Evolutionary conservation across 306 rosid species (phyloP).

Genomic region (Trichosanthes truncata): DNA sequence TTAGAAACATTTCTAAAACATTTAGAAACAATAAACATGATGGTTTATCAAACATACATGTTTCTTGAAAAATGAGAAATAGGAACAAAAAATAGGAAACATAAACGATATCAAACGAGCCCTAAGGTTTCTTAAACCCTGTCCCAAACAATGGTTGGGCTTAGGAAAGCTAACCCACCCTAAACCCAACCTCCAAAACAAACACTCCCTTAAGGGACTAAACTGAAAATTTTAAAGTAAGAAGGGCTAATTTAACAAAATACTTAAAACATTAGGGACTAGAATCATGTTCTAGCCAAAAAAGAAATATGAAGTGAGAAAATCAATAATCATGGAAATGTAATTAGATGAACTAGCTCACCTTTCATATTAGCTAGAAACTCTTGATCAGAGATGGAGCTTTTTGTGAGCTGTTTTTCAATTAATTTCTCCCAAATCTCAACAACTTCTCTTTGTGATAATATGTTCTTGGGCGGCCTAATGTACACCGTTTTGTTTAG

Average conservation of each 20-base stretch:
- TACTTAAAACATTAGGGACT: neutral
- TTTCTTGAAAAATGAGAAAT: no score
- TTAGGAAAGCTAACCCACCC: no score
- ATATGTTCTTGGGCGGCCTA: constrained; percentile 49
- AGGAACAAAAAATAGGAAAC: no score
- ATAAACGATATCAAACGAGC: no score
- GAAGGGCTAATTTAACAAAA: neutral
- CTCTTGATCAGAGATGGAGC: constrained; percentile 35
- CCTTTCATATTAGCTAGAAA: constrained; percentile 40
- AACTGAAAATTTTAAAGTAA: neutral
- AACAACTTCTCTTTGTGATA: constrained; percentile 56
- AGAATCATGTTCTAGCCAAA: neutral
- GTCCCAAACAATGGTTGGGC: no score
- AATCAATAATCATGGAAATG: neutral
- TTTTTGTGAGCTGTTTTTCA: constrained; percentile 37
- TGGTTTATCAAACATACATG: no score
- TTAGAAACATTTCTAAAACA: no score
- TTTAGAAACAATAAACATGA: no score
- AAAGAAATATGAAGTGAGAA: neutral
- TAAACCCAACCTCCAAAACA: no score
- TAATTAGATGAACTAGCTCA: neutral
- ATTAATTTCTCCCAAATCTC: constrained; percentile 49
- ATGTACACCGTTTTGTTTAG: constrained; percentile 53
- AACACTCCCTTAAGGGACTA: neutral
- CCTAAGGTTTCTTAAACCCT: no score